These are phyloP conservation scores for Phytophthora ramorum DNA, from an alignment of 352 stramenopile genomes.

Conservation along the genomic window DNA sequence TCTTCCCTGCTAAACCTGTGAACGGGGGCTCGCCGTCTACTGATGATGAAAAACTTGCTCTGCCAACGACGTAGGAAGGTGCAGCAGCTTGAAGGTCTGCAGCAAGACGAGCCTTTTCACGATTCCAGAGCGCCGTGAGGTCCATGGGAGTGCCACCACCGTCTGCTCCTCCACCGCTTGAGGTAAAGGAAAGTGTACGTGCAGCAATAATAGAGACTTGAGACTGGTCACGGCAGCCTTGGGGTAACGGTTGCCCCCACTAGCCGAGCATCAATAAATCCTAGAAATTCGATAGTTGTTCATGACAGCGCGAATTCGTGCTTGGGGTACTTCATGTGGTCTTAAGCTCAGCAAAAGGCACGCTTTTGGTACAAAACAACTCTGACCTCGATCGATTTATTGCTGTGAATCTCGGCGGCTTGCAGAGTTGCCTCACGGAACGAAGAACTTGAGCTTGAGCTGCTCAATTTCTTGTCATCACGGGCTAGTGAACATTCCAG, in stretches of 20 bases:
- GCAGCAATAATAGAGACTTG: background rate
- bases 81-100: conserved; percentile 13
- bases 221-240: background rate
- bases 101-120: conserved; percentile 53
- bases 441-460: no score
- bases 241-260: background rate
- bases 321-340: no score
- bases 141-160: conserved; percentile 43
- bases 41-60: conserved; percentile 8
- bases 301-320: background rate
- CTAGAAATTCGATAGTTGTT: background rate
- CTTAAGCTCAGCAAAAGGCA: no score
- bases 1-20: background rate
- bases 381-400: no score
- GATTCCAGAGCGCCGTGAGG: conserved; percentile 57
- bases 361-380: no score
- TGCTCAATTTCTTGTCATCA: no score
- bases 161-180: background rate
- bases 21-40: background rate
- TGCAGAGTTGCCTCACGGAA: no score
- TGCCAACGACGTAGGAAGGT: conserved; percentile 1
- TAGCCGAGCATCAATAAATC: background rate
- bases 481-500: no score
- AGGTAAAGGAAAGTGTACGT: background rate
- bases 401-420: no score